phyloP scores from a whole-genome alignment of 306 rosid species.

The Sindora glabra region DNA sequence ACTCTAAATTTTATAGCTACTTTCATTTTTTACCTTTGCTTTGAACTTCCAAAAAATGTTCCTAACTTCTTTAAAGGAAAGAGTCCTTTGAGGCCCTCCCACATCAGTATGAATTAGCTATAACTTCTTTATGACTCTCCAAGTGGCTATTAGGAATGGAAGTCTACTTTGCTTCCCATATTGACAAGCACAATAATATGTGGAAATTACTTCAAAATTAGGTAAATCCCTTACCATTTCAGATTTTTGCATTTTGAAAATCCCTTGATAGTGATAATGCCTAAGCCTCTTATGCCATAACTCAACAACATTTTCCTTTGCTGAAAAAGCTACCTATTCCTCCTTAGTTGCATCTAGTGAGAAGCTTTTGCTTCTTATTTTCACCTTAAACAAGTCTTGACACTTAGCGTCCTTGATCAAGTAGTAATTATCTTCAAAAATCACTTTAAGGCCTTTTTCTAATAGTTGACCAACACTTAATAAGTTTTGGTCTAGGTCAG shows the following conservation, averaged over 20 bases:
- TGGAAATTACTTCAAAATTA: neutral
- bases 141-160: too few relatives aligned
- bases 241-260: neutral
- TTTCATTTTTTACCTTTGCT: too few relatives aligned
- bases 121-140: too few relatives aligned
- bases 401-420: neutral
- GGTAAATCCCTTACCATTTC: neutral
- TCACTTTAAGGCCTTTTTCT: too few relatives aligned
- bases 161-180: too few relatives aligned
- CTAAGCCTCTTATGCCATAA: neutral
- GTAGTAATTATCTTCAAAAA: too few relatives aligned
- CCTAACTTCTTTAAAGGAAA: neutral
- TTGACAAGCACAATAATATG: neutral
- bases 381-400: too few relatives aligned
- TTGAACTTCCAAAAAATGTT: too few relatives aligned
- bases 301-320: neutral
- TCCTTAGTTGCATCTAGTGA: neutral
- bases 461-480: too few relatives aligned
- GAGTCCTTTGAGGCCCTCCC: neutral
- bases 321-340: neutral
- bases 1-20: too few relatives aligned
- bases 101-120: too few relatives aligned
- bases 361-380: neutral
- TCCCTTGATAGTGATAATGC: neutral
- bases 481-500: too few relatives aligned